These are phyloP conservation scores for Phaeolepiota aurea DNA, from an alignment of 768 basidiomycete species.

Conservation along the genomic window DNA sequence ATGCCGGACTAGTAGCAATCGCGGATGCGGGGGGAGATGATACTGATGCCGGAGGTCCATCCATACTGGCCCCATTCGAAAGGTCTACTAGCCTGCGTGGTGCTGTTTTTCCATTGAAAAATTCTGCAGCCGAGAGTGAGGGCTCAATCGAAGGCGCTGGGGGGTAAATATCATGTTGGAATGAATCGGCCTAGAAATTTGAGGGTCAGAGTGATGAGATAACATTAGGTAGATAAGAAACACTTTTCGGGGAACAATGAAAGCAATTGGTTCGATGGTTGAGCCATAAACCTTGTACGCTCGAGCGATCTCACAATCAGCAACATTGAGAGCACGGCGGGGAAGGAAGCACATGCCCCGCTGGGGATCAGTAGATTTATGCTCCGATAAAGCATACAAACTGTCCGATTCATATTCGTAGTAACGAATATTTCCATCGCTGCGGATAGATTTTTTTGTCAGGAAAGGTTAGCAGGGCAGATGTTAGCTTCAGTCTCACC, in stretches of 20 bases:
- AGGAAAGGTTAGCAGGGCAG: background rate
- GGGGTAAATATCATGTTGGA: conserved; percentile 97
- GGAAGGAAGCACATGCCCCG: conserved; percentile 97
- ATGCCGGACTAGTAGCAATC: conserved; percentile 10
- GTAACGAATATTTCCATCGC: conserved; percentile 97
- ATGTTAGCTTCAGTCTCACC: conserved; percentile 33
- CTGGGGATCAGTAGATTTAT: conserved; percentile 88
- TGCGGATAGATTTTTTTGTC: conserved; percentile 16
- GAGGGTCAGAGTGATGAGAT: background rate
- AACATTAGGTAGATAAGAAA: conserved; percentile 10
- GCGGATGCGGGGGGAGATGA: conserved; percentile 17
- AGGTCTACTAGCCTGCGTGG: conserved; percentile 76
- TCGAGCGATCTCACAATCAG: conserved; percentile 91
- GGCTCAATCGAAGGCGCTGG: conserved; percentile 80
- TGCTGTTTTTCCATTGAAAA: conserved; percentile 78
- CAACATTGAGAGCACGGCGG: conserved; percentile 78
- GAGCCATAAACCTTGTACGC: conserved; percentile 80
- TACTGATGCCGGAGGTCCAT: conserved; percentile 18
- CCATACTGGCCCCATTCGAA: conserved; percentile 48
- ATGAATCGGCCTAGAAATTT: conserved; percentile 66
- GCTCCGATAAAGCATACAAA: conserved; percentile 68
- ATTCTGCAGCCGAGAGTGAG: conserved; percentile 74
- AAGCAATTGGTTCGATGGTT: conserved; percentile 83
- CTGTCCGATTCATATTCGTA: conserved; percentile 91
- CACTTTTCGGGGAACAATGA: conserved; percentile 92